These are phyloP conservation scores for Aspergillus affinis DNA, from an alignment of 495 filamentous ascomycete species.

Conservation along the genomic window DNA sequence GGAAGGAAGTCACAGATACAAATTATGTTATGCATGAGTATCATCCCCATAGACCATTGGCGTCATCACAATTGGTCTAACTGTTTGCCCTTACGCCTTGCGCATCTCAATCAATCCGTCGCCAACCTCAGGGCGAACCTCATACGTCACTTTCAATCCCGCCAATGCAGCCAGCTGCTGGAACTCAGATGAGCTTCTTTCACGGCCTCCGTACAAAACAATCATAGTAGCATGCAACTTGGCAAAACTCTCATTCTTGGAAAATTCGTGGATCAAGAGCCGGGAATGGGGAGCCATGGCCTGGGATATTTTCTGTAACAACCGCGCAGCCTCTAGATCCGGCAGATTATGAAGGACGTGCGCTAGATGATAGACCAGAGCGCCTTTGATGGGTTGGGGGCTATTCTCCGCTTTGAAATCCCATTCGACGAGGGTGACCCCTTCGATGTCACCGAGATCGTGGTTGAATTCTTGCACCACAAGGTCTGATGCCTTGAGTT, in stretches of 20 bases:
- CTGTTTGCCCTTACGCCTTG: neutral
- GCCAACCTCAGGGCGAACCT: conserved; percentile 32
- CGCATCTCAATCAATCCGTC: conserved; percentile 42
- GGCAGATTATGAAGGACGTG: conserved; percentile 47
- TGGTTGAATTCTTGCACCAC: conserved; percentile 50
- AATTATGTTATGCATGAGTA: too few species aligned
- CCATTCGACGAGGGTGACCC: conserved; percentile 34
- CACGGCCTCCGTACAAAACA: conserved; percentile 33
- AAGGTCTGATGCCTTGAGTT: conserved; percentile 35
- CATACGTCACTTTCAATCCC: conserved; percentile 36
- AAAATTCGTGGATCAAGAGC: conserved; percentile 44
- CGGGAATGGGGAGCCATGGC: conserved; percentile 48
- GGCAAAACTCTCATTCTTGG: conserved; percentile 34
- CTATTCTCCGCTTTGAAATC: conserved; percentile 31
- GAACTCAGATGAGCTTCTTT: conserved; percentile 36
- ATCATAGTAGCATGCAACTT: conserved; percentile 40
- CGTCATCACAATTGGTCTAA: too few species aligned
- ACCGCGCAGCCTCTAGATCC: conserved; percentile 35
- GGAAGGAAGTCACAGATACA: too few species aligned
- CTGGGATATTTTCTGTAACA: conserved; percentile 40
- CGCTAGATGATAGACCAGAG: conserved; percentile 43
- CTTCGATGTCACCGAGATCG: conserved; percentile 27
- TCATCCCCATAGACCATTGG: too few species aligned
- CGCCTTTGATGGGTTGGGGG: conserved; percentile 37
- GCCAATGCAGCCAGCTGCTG: conserved; percentile 30